Evolutionary conservation across 148 eudicot genomes (phyloP), one percentile per base, ranked within the genome.

Genomic region (Fagopyrum homotropicum): DNA sequence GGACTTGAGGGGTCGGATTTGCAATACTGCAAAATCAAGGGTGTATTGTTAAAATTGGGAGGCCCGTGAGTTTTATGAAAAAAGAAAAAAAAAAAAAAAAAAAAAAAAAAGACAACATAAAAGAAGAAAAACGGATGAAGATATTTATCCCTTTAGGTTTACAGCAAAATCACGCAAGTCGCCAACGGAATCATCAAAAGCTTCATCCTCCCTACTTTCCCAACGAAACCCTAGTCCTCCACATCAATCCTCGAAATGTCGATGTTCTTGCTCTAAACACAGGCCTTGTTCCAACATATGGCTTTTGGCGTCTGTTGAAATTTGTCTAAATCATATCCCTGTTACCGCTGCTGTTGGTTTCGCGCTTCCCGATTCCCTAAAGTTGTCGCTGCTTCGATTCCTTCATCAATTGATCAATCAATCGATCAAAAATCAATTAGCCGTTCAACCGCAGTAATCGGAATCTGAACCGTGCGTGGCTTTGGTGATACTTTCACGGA

Each of bases 321-420:
- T 66, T 14, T 46, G 4, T 40, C 47, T 17, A 15, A 35, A 66
- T 35, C 46, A 43, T 14, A 14, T 43, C 46, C 47, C 70, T 43
- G 30, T 4, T 35, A 64, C 43, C 46, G 7, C 71, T 43, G 17
- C 71, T 30, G 69, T 63, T 44, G 45, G 16, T 30, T 63, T 30
- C 14, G n/a, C 71, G 71, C n/a, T 15, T 66, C 71, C 17, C 46
- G 71, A 40, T 43, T 40, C 19, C 71, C 47, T 35, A 6, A 12
- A 64, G 4, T 6, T 43, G 47, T 66, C 71, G 71, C 71, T 22
- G 71, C 46, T 43, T 35, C 71, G 71, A 66, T 45, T 66, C 47
- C 46, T 66, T 66, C 43, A 40, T 66, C 71, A 3, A 17, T 35
- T 46, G 71, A 14, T 15, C 44, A 5, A 29, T 11, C 52, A 49